These are phyloP conservation scores for Huntiella savannae DNA, from an alignment of 2,329 filamentous ascomycete species.

Conservation along the genomic window DNA sequence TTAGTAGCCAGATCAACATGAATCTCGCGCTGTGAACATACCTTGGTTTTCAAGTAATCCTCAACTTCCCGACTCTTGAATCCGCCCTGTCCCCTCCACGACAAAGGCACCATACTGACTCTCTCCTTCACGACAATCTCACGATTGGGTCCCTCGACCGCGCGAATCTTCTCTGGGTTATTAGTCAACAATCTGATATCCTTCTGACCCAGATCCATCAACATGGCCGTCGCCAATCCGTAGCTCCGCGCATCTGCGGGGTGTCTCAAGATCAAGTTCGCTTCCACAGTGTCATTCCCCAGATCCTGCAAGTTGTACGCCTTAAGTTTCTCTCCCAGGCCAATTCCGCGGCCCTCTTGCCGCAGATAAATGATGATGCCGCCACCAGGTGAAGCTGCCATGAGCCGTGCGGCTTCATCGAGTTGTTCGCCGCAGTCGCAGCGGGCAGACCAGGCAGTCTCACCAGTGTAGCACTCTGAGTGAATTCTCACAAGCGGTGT, in stretches of 20 bases:
- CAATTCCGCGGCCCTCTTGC: slow-evolving; percentile 91
- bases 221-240: slow-evolving; percentile 87
- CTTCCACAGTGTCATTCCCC: slow-evolving; percentile 93
- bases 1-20: slow-evolving; percentile 2
- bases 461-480: slow-evolving; percentile 94
- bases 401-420: slow-evolving; percentile 84
- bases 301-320: slow-evolving; percentile 96
- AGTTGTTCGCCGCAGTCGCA: slow-evolving; percentile 97
- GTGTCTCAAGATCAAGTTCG: slow-evolving; percentile 76
- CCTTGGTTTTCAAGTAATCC: slow-evolving; percentile 88
- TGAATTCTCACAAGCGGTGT: slow-evolving; percentile 77
- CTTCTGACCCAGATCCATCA: slow-evolving; percentile 62
- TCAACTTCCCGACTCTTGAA: slow-evolving; percentile 79
- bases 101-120: slow-evolving; percentile 87
- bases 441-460: slow-evolving; percentile 93
- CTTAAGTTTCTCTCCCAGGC: slow-evolving; percentile 86
- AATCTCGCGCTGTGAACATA: slow-evolving; percentile 19
- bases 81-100: slow-evolving; percentile 73
- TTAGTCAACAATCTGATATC: slow-evolving; percentile 80
- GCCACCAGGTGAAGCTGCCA: slow-evolving; percentile 53
- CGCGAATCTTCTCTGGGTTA: slow-evolving; percentile 90
- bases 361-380: slow-evolving; percentile 91
- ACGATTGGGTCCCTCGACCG: slow-evolving; percentile 76
- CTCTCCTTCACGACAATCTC: slow-evolving; percentile 78
- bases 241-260: slow-evolving; percentile 91